Base-by-base conservation (phyloP, 2,329 filamentous ascomycete species). In the Trichoderma atrobrunneum region DNA sequence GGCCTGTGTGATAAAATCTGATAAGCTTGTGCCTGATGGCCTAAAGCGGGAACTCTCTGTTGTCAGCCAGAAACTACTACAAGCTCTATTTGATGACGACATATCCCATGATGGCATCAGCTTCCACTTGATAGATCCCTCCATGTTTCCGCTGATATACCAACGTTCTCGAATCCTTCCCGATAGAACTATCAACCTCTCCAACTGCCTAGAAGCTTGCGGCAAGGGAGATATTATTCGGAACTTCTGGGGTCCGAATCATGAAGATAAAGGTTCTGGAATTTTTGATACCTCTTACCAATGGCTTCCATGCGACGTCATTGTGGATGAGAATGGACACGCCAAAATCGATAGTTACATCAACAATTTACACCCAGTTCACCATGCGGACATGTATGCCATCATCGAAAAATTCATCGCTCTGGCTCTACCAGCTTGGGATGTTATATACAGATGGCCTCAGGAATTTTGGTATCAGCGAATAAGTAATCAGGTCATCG, bases 401-500 rank as follows among this genome's bases (percentile, higher is more conserved):
- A 43, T 7, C 36, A 43, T 43, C 16, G 36, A 18, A 43, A 43
- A n/a, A 2, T 18, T 43, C 36, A 43, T 43, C 36, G 8, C 16
- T 3, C 36, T 43, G 16, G 36, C 36, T 8, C 16, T 43, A 43
- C 36, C 36, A 43, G 36, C 36, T n/a, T 43, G 6, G 36, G 36
- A 43, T n/a, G 3, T 43, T 16, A 7, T 39, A 16, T 39, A 39
- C 34, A 39, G 34, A 36, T 36, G 34, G 34, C 26, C 26, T 26
- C 3, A 26, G 5, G 26, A 26, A 26, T 26, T 26, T 26, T 26
- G 26, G 3, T 5, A 26, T 5, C 26, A 26, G 5, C 36, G 36
- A 39, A 39, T 39, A 6, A 2, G 2, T 2, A 2, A 2, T 5
- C 3, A 39, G 3, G 14, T 1, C 36, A 7, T 39, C 3, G 1